Evolutionary conservation across 1,284 basidiomycete species (phyloP), one percentile per base, ranked within the genome.

Genomic region (Fomitopsis pinicola): DNA sequence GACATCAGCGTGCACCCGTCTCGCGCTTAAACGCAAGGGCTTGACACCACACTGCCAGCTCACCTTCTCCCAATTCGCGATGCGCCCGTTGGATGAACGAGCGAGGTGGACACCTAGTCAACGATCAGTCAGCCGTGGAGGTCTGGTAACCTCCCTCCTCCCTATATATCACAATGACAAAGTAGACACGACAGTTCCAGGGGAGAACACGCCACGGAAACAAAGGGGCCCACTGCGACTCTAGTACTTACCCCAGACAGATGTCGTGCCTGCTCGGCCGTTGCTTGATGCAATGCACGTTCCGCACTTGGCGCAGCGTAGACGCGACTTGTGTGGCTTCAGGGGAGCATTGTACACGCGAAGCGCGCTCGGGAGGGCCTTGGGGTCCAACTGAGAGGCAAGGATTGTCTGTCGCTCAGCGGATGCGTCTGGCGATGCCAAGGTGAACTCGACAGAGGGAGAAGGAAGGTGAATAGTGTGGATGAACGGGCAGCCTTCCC

Each of bases 241-340:
- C 17, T 35, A 19, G 42, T 6, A 54, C 2, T 75, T 76, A 9
- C 84, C 84, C 80, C 82, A 86, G 14, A 87, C 74, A 67, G 82
- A 86, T 73, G 78, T 79, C 54, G 73, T 77, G 22, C 76, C 70
- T 15, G 73, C 75, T 56, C 75, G 78, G 17, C 72, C 67, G 67
- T 88, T 85, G 63, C 79, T 73, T 12, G 80, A 82, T 14, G 79
- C 78, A 36, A 87, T 75, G 38, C 73, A 75, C 26, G 72, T 73
- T 3, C 87, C 87, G 65, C 87, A 89, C 0, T 65, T 71, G 67
- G 79, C 85, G 72, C 87, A 89, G 30, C 87, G 76, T 66, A 74
- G 83, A 14, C 86, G 82, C 35, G 75, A 79, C 71, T 88, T 88
- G 73, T 80, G 79, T 1, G 81, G 80, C 66, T 83, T 85, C 58